phyloP scores from a whole-genome alignment of 352 stramenopile species.

The Bremia lactucae region DNA sequence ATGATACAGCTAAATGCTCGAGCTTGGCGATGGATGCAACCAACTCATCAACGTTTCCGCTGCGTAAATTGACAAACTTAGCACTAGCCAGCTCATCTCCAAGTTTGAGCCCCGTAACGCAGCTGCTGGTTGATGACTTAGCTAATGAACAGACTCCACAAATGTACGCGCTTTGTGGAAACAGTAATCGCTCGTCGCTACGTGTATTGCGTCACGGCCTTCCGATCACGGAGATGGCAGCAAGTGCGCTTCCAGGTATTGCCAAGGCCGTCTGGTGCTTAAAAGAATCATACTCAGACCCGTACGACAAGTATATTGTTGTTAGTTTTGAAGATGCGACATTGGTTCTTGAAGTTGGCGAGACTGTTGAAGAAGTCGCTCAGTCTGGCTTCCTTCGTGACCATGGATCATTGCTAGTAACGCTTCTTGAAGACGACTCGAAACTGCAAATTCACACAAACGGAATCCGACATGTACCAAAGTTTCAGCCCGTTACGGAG shows the following conservation, averaged over 20 bases:
- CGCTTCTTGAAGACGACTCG: constrained; percentile 90
- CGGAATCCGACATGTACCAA: constrained; percentile 92
- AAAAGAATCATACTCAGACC: constrained; percentile 72
- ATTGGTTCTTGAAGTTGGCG: constrained; percentile 94
- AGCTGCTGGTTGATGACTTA: constrained; percentile 92
- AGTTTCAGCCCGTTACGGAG: constrained; percentile 89
- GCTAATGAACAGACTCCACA: constrained; percentile 93
- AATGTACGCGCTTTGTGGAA: constrained; percentile 93
- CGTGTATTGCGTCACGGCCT: constrained; percentile 93
- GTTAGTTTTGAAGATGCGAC: constrained; percentile 99
- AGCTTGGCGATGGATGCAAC: constrained; percentile 64
- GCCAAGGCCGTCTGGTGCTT: constrained; percentile 94
- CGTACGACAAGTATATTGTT: constrained; percentile 93
- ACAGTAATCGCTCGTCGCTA: constrained; percentile 88
- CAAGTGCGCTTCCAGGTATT: constrained; percentile 90
- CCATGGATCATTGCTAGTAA: constrained; percentile 91
- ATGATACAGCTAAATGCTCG: constrained; percentile 63
- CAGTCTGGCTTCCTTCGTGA: constrained; percentile 93
- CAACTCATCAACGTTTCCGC: constrained; percentile 46
- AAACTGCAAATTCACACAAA: constrained; percentile 94
- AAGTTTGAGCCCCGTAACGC: constrained; percentile 89
- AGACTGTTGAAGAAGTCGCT: constrained; percentile 96
- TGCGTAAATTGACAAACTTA: constrained; percentile 86
- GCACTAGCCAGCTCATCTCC: constrained; percentile 68
- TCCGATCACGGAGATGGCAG: constrained; percentile 93